Evolutionary conservation across 495 filamentous ascomycete species (phyloP).

Genomic region (Penicillium steckii): DNA sequence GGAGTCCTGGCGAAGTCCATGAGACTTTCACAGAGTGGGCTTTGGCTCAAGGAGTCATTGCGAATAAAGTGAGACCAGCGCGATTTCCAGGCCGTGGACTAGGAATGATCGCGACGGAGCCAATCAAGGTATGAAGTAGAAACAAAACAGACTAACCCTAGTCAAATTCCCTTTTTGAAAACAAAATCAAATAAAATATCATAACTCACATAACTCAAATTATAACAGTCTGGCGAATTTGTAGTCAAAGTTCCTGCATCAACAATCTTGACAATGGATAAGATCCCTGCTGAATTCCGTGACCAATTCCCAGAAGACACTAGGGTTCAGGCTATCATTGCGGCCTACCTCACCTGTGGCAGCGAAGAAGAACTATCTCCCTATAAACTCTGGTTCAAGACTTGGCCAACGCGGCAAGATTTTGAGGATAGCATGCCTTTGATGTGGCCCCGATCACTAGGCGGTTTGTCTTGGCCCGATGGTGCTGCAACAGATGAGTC

Average conservation of each 20-base stretch:
- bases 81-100: constrained; percentile 66
- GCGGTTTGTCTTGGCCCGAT: constrained; percentile 23
- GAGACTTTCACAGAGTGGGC: constrained; percentile 63
- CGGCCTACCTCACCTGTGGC: constrained; percentile 63
- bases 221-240: constrained; percentile 18
- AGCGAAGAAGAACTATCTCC: constrained; percentile 27
- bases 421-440: constrained; percentile 66
- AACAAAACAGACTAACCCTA: not conserved
- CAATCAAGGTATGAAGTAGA: constrained; percentile 53
- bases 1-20: constrained; percentile 44
- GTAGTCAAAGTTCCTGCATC: constrained; percentile 54
- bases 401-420: constrained; percentile 61
- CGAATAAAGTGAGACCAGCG: constrained; percentile 58
- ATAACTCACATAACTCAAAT: not conserved
- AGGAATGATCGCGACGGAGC: constrained; percentile 67
- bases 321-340: constrained; percentile 66
- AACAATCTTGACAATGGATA: constrained; percentile 60
- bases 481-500: not conserved
- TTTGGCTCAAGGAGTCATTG: constrained; percentile 51
- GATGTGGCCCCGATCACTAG: constrained; percentile 54
- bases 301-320: constrained; percentile 49
- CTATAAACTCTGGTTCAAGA: constrained; percentile 60
- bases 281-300: constrained; percentile 48
- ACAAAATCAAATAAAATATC: not conserved
- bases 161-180: not conserved